Evolutionary conservation across 139 green algal genomes (phyloP).

Genomic region (Dunaliella sp.): DNA sequence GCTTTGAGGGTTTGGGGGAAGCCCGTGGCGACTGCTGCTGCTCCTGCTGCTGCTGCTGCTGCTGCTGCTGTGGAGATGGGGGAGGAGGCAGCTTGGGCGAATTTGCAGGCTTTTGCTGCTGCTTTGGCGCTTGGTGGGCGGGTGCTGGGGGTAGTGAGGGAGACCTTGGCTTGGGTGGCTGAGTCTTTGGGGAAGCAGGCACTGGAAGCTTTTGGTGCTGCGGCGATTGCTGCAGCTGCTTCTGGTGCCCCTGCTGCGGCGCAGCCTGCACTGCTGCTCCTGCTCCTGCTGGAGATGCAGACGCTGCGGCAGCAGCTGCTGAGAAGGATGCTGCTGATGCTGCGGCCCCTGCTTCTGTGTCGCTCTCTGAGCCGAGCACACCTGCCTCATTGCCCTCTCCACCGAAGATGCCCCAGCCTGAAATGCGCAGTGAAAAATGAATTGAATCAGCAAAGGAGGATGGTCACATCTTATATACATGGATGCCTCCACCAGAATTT

Average conservation of each 20-base stretch:
- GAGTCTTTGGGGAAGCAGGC: not conserved
- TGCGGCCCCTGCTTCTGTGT: not conserved
- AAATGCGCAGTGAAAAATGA: no score
- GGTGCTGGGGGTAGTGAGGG: not conserved
- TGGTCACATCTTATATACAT: no score
- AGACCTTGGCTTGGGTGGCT: not conserved
- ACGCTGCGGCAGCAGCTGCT: no score
- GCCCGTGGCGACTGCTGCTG: no score
- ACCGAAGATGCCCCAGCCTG: no score
- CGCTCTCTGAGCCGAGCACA: not conserved
- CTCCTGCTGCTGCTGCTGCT: not conserved
- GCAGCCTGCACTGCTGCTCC: not conserved
- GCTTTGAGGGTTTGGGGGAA: no score
- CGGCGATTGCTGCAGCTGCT: slow-evolving; percentile 10
- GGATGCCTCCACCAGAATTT: no score
- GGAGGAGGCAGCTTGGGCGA: no score
- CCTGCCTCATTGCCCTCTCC: no score
- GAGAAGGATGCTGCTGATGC: no score
- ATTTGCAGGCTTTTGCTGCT: not conserved
- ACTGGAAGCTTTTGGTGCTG: not conserved
- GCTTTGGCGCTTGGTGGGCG: not conserved
- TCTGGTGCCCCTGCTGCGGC: not conserved
- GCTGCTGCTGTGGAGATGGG: not conserved
- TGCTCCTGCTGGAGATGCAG: no score
- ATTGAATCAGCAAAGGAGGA: no score